A percentile compares a stretch with the other conserved stretches of the same genome.
Conservation (phyloP, 495 filamentous ascomycete species). For the Aspergillus steynii region DNA sequence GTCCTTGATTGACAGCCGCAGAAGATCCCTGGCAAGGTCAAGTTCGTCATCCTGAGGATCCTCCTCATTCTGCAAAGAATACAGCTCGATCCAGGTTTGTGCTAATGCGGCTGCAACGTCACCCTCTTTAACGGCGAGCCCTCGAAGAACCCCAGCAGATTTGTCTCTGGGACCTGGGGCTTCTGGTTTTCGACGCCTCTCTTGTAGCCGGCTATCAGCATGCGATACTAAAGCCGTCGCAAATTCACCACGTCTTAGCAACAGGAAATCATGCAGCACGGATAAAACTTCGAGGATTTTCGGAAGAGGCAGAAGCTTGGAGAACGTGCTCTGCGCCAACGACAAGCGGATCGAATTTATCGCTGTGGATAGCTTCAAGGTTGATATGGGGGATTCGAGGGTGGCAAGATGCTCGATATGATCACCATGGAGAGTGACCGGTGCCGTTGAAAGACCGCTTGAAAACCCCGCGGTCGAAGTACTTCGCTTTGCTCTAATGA, state of each 20-base stretch:
- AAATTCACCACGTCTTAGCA: slow-evolving; percentile 88
- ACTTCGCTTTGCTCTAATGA: slow-evolving; percentile 60
- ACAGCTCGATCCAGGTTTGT: slow-evolving; percentile 75
- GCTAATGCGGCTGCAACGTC: slow-evolving; percentile 75
- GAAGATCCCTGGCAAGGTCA: slow-evolving; percentile 75
- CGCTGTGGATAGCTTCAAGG: slow-evolving; percentile 64
- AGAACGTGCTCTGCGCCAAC: slow-evolving; percentile 76
- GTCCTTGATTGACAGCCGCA: slow-evolving; percentile 64
- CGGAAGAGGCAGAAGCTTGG: slow-evolving; percentile 72
- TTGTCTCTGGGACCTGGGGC: slow-evolving; percentile 23
- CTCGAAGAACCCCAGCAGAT: slow-evolving; percentile 39
- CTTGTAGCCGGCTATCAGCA: slow-evolving; percentile 72
- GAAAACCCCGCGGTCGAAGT: slow-evolving; percentile 31
- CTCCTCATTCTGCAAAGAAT: slow-evolving; percentile 68
- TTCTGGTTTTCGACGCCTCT: slow-evolving; percentile 40
- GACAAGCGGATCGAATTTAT: slow-evolving; percentile 77
- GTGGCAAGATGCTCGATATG: slow-evolving; percentile 74
- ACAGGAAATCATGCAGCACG: slow-evolving; percentile 80
- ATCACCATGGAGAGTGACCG: slow-evolving; percentile 64
- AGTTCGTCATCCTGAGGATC: slow-evolving; percentile 73
- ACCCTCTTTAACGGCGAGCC: slow-evolving; percentile 77
- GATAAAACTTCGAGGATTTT: slow-evolving; percentile 75
- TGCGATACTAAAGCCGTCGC: slow-evolving; percentile 80
- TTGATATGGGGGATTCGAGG: slow-evolving; percentile 70
- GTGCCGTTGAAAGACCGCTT: slow-evolving; percentile 48